Percentiles rank a stretch among this genome's conserved stretches.
These are phyloP conservation scores for Pleurotus salmoneostramineus DNA, from an alignment of 768 basidiomycete species.

Conservation along the genomic window DNA sequence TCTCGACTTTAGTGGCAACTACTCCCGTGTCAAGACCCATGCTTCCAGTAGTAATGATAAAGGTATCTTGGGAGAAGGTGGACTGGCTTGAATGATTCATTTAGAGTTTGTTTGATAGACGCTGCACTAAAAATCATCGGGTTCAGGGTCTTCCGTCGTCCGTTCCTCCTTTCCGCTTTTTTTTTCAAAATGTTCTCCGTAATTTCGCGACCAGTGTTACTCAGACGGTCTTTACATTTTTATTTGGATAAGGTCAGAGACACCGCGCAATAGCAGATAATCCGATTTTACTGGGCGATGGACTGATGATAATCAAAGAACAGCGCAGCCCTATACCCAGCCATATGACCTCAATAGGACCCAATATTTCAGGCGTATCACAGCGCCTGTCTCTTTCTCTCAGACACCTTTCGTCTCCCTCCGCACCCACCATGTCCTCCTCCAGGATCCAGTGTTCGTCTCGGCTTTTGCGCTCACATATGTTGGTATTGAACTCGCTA, in stretches of 20 bases:
- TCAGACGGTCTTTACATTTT: background rate
- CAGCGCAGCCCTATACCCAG: constrained; percentile 23
- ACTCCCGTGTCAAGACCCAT: constrained; percentile 47
- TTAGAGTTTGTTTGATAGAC: background rate
- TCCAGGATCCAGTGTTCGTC: constrained; percentile 54
- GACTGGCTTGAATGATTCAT: constrained; percentile 28
- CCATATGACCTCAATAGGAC: constrained; percentile 26
- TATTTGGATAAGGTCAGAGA: constrained; percentile 15
- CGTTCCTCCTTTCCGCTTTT: too few species aligned
- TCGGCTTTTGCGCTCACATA: constrained; percentile 13
- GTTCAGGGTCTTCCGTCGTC: background rate
- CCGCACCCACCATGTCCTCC: constrained; percentile 12
- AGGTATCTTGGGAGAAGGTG: constrained; percentile 42
- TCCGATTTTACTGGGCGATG: background rate
- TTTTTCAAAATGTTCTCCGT: too few species aligned
- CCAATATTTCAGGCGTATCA: constrained; percentile 31
- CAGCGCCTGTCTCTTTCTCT: constrained; percentile 62
- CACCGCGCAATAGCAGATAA: constrained; percentile 3
- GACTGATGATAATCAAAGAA: constrained; percentile 19
- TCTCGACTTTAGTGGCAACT: constrained; percentile 80
- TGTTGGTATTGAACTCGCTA: constrained; percentile 10
- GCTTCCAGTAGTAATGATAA: constrained; percentile 17
- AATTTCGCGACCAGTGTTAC: background rate
- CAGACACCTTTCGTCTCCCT: constrained; percentile 45
- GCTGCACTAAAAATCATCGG: constrained; percentile 11